These are phyloP conservation scores for Emiliania huxleyi DNA, from an alignment of 78 protist genomes.

Conservation along the genomic window DNA sequence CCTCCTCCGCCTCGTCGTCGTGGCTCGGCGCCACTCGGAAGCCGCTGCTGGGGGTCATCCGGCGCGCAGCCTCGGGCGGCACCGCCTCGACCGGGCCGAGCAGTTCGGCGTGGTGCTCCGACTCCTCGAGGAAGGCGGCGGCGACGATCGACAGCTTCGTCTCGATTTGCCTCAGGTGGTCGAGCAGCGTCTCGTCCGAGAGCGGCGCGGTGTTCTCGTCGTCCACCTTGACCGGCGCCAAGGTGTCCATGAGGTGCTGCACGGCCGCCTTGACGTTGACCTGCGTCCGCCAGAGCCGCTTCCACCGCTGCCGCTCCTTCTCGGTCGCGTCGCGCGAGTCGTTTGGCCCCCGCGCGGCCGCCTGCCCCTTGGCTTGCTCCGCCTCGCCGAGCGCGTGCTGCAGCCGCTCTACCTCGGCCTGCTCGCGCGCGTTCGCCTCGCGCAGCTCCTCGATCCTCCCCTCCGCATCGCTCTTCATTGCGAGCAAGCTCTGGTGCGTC, in stretches of 20 bases:
- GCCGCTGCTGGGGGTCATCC: not conserved
- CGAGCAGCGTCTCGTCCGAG: not conserved
- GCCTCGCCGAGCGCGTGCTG: constrained; percentile 14
- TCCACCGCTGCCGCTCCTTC: not conserved
- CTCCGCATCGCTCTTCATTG: constrained; percentile 18
- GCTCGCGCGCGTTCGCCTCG: not conserved
- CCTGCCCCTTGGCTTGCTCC: not conserved
- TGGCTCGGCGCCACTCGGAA: too few relatives aligned
- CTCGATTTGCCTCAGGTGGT: not conserved
- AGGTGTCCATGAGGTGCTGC: not conserved
- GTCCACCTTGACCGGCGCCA: not conserved
- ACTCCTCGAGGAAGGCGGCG: not conserved
- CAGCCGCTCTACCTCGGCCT: constrained; percentile 30
- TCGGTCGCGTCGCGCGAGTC: not conserved
- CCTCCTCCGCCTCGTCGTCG: not conserved
- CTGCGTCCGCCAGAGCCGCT: not conserved
- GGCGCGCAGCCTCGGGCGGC: not conserved
- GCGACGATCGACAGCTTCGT: not conserved
- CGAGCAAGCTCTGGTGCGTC: constrained; percentile 32
- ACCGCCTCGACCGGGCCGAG: not conserved
- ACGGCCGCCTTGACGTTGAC: not conserved
- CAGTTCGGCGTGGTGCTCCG: not conserved
- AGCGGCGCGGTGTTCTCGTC: not conserved
- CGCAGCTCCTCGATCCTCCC: not conserved
- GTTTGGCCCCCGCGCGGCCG: too few relatives aligned